Evolutionary conservation across 2,329 filamentous ascomycete genomes (phyloP).

Genomic region (Botrytis tulipae): DNA sequence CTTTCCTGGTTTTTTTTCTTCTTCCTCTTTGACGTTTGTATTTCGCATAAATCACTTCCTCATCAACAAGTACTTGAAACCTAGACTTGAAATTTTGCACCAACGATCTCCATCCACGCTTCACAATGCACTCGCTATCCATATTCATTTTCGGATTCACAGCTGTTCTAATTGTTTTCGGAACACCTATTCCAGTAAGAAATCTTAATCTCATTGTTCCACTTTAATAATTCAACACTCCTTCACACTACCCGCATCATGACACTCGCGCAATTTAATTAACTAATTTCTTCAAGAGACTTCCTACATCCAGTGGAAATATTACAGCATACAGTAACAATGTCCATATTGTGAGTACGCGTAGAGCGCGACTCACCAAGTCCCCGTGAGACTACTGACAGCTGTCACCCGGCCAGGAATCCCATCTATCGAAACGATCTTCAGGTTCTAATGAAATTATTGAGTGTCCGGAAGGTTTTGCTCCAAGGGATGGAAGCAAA

Average conservation of each 20-base stretch:
- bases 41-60: neutral
- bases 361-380: neutral
- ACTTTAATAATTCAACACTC: too few relatives aligned
- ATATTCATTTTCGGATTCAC: neutral
- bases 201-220: neutral
- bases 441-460: neutral
- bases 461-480: neutral
- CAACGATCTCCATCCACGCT: neutral
- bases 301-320: neutral
- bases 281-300: neutral
- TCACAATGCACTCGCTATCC: neutral
- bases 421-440: neutral
- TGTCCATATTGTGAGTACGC: neutral
- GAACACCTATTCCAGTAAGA: neutral
- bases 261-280: neutral
- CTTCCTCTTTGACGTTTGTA: neutral
- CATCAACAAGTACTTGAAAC: neutral
- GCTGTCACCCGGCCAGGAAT: neutral
- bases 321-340: neutral
- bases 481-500: neutral
- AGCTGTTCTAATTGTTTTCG: neutral
- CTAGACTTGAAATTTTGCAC: fast-evolving
- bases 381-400: neutral
- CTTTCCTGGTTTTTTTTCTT: too few relatives aligned
- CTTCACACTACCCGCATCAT: too few relatives aligned